Base-by-base conservation (phyloP, 352 stramenopile species). In the Globisporangium perplexum region DNA sequence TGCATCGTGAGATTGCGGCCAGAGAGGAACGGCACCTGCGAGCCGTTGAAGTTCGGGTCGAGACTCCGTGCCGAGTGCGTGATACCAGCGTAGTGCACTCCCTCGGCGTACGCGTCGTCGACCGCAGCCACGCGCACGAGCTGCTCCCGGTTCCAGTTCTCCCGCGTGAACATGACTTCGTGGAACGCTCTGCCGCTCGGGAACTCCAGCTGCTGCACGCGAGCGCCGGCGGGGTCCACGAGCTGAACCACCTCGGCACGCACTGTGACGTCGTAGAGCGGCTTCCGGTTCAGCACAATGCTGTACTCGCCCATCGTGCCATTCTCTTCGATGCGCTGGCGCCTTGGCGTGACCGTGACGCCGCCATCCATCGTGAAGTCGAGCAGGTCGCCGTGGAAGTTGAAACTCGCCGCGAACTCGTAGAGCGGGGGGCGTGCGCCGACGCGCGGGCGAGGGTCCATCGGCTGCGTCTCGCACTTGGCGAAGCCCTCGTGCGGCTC, bases 331-430 rank as follows among this genome's bases (percentile, higher is more conserved):
- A 88, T 74, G 0, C 70, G 64, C n/a, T 70, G 63, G 15, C 80
- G 59, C 47, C 74, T 55, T 6, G 76, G 68, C 1, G 72, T 66
- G 4, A 90, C 42, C 2, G 78, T 86, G 3, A 92, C 59, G 0
- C 81, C 81, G 1, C 78, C 81, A 17, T 92, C 74, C 69, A 88
- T 86, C 0, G 78, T 65, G 31, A 78, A 88, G 57, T 92, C 79
- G 17, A 86, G 39, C 23, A 92, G 70, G 30, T 88, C 72, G 10
- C 81, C 81, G 4, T 55, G 49, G 5, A 69, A 69, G 22, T 68
- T 88, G 22, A 86, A 59, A 33, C 69, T 84, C 10, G 71, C 69
- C 0, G 68, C 77, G 39, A 90, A 90, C 30, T 78, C 59, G 45
- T 89, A 89, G 35, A 64, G 45, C 3, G 59, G 62, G 0, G 61